Evolutionary conservation across 441 rosid genomes (phyloP), one percentile per base, ranked within the genome.

Genomic region (Gossypium davidsonii): DNA sequence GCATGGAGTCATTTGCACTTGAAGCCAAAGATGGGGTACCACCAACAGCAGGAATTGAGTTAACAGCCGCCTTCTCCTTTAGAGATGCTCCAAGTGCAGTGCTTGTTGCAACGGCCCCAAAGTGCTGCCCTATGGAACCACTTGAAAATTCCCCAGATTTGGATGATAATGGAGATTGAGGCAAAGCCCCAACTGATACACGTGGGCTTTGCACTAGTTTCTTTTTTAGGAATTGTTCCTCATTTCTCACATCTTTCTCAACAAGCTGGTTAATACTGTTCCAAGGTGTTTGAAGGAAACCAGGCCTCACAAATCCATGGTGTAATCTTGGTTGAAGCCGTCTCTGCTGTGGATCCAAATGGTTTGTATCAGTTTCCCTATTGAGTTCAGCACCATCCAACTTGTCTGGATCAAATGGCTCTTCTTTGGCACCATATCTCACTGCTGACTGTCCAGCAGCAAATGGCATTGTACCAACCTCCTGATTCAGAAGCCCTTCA

Each of bases 111-210:
- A 79, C 84, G 57, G 85, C 90, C 76, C 94, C 98, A 79, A 88
- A 89, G 79, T 91, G 91, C 71, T 81, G 84, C 63, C 94, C 98
- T 23, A 86, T 87, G 28, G 99, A 93, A 75, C 97, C 91, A 79
- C 88, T 88, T 46, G 99, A 96, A 78, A 93, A 91, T 76, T 96
- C 98, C 63, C 98, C 99, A 73, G 99, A 93, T 84, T 88, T 96
- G 70, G 99, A 91, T 59, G 99, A 92, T 70, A 89, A 82, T 53
- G 98, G 98, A 64, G 99, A 93, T 57, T 93, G 98, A 74, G 92
- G 88, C 81, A 89, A 81, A 59, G 85, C 85, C 72, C 99, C 97
- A 55, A 87, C 72, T 18, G 98, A 90, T 79, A 92, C 63, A 53
- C 91, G 85, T 46, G 99, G 99, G 78, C 98, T 96, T 79, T 91